phyloP scores from a whole-genome alignment of 1,284 basidiomycete genomes.

The Ceratobasidium sp. region DNA sequence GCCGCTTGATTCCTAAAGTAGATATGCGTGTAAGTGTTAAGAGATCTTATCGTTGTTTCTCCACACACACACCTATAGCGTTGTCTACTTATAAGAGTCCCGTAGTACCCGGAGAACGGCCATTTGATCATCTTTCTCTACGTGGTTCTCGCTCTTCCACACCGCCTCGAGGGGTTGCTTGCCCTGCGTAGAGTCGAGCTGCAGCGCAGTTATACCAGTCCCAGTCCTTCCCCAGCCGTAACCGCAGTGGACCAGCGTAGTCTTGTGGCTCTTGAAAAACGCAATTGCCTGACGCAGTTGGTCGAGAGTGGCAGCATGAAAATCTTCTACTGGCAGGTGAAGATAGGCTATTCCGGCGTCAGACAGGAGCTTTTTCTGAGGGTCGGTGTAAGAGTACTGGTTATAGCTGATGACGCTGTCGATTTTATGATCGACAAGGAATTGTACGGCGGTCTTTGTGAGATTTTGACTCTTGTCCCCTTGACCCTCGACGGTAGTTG shows the following conservation, averaged over 20 bases:
- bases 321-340: background rate
- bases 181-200: background rate
- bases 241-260: background rate
- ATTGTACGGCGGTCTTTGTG: background rate
- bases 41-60: too few relatives aligned
- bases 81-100: too few relatives aligned
- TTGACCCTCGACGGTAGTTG: background rate
- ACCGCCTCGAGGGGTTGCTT: background rate
- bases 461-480: background rate
- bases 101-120: too few relatives aligned
- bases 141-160: background rate
- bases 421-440: background rate
- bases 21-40: too few relatives aligned
- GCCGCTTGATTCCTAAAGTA: too few relatives aligned
- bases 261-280: background rate
- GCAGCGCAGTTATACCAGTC: background rate
- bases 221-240: background rate
- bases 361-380: background rate
- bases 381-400: background rate
- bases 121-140: background rate
- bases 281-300: background rate
- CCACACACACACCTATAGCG: too few relatives aligned
- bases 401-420: background rate
- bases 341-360: background rate
- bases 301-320: background rate